Conservation (phyloP, 2,329 filamentous ascomycete species). For the Aurifilum marmelostoma region DNA sequence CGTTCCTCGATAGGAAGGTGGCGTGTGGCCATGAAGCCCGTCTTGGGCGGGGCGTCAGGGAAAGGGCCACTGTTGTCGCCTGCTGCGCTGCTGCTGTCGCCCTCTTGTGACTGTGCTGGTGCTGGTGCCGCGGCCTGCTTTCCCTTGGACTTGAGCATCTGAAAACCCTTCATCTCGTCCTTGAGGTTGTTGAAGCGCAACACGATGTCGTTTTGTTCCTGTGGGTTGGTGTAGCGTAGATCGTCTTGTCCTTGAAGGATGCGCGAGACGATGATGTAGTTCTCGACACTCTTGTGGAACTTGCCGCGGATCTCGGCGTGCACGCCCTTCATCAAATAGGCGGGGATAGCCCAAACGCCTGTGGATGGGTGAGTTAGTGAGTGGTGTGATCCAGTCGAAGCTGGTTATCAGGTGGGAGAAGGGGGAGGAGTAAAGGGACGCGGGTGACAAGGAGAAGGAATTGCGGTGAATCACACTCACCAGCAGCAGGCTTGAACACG, state of each 20-base stretch:
- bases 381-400: constrained; percentile 11
- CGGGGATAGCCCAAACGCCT: constrained; percentile 72
- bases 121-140: constrained; percentile 39
- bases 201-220: constrained; percentile 68
- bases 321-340: constrained; percentile 81
- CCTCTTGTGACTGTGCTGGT: constrained; percentile 18
- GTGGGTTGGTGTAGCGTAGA: constrained; percentile 52
- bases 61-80: not conserved
- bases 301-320: constrained; percentile 75
- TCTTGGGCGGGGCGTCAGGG: constrained; percentile 38
- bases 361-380: not conserved
- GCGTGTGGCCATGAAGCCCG: constrained; percentile 54
- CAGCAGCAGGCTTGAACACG: constrained; percentile 80
- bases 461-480: constrained; percentile 44
- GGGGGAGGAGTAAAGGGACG: not conserved
- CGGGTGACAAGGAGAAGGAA: not conserved
- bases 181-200: constrained; percentile 65
- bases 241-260: constrained; percentile 77
- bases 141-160: constrained; percentile 55
- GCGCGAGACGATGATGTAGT: constrained; percentile 78
- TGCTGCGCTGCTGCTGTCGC: constrained; percentile 12
- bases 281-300: constrained; percentile 72
- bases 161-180: constrained; percentile 63
- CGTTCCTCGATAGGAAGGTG: constrained; percentile 54
- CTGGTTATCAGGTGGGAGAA: not conserved